A percentile compares a stretch with the other conserved stretches of the same genome.
phyloP scores from a whole-genome alignment of 2,329 filamentous ascomycete genomes.

The Cyanodermella asteris region DNA sequence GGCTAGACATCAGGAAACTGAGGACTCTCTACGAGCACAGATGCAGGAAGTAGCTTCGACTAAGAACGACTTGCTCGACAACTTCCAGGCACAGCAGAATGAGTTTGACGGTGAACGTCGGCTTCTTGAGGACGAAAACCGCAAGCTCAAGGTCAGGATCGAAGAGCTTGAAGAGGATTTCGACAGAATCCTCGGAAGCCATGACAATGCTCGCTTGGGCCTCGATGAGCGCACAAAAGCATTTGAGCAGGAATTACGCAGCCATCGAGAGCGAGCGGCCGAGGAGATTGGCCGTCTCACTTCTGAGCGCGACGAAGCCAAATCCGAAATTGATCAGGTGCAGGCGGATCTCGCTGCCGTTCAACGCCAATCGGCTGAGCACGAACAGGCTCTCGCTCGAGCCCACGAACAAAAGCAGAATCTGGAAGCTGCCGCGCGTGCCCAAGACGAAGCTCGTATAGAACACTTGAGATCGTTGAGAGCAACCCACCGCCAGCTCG shows the following conservation, averaged over 20 bases:
- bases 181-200: slow-evolving; percentile 59
- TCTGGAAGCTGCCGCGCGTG: too few species aligned
- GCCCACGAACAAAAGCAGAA: slow-evolving; percentile 7
- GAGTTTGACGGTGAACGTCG: slow-evolving; percentile 76
- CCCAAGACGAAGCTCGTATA: slow-evolving; percentile 20
- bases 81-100: slow-evolving; percentile 76
- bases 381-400: slow-evolving; percentile 29
- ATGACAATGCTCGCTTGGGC: slow-evolving; percentile 57
- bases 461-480: slow-evolving; percentile 33
- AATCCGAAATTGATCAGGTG: too few species aligned
- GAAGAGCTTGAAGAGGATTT: slow-evolving; percentile 88
- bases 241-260: slow-evolving; percentile 51
- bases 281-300: too few species aligned
- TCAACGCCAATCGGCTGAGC: too few species aligned
- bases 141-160: slow-evolving; percentile 49
- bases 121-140: slow-evolving; percentile 61
- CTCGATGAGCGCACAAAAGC: slow-evolving; percentile 46
- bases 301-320: too few species aligned
- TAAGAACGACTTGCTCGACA: slow-evolving; percentile 82
- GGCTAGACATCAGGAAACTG: slow-evolving; percentile 31
- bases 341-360: too few species aligned
- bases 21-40: slow-evolving; percentile 41
- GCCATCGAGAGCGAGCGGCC: slow-evolving; percentile 25
- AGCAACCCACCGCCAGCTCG: slow-evolving; percentile 37
- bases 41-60: slow-evolving; percentile 76